phyloP scores from a whole-genome alignment of 129 eudicot genomes.

The Artemisia annua region DNA sequence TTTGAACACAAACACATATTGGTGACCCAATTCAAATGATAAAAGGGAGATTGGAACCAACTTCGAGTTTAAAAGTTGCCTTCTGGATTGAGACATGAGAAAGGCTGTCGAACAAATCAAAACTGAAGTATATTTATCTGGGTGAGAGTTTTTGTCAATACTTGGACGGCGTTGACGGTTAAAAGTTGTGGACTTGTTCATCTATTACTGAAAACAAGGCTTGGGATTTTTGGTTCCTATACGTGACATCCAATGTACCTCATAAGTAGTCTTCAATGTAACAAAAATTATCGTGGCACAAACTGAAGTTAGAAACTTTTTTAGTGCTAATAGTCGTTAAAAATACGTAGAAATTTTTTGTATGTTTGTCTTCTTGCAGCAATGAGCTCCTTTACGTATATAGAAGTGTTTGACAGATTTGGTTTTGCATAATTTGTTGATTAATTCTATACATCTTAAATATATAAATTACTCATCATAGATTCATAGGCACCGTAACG shows the following conservation, averaged over 20 bases:
- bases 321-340: neutral
- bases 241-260: neutral
- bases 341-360: neutral
- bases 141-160: neutral
- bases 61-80: neutral
- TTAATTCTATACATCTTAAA: too few relatives aligned
- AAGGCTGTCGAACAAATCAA: neutral
- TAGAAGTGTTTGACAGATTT: too few relatives aligned
- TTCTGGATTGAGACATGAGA: neutral
- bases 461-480: too few relatives aligned
- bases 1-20: neutral
- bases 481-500: too few relatives aligned
- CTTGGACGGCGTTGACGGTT: neutral
- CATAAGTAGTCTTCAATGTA: neutral
- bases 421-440: too few relatives aligned
- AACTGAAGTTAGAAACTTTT: neutral
- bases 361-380: too few relatives aligned
- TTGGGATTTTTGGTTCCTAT: neutral
- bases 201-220: neutral
- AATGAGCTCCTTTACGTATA: too few relatives aligned
- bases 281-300: neutral
- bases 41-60: neutral
- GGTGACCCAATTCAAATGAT: neutral
- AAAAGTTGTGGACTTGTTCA: neutral
- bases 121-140: neutral